phyloP scores from a whole-genome alignment of 768 basidiomycete species.

The Lactarius psammicola region DNA sequence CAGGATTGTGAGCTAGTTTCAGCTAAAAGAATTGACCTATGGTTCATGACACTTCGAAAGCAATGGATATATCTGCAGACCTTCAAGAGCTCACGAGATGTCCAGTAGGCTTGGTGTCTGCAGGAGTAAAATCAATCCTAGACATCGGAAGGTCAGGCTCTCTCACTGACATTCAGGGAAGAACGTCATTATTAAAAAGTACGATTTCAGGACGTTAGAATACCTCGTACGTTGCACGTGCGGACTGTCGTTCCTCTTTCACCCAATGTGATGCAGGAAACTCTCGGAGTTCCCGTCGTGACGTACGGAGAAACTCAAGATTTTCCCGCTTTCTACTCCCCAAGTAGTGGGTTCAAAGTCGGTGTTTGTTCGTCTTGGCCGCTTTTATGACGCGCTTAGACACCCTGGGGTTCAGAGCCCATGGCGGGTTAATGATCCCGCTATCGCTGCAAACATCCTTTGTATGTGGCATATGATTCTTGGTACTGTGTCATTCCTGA shows the following conservation, averaged over 20 bases:
- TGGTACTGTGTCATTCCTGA: neutral
- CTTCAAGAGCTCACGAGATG: conserved; percentile 85
- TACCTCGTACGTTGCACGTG: conserved; percentile 55
- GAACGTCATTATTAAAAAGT: neutral
- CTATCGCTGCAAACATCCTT: conserved; percentile 69
- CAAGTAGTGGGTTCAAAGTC: conserved; percentile 78
- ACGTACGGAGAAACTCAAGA: conserved; percentile 72
- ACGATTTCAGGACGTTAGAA: conserved; percentile 63
- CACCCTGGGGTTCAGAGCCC: conserved; percentile 54
- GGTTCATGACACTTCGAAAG: conserved; percentile 40
- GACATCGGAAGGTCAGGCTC: conserved; percentile 74
- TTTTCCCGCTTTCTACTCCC: conserved; percentile 94
- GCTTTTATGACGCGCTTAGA: conserved; percentile 1
- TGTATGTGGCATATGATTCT: conserved; percentile 44
- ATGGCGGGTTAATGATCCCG: conserved; percentile 66
- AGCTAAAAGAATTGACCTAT: neutral
- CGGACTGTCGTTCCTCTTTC: neutral
- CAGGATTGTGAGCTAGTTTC: conserved; percentile 51
- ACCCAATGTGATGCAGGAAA: conserved; percentile 60
- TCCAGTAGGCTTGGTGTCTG: conserved; percentile 88
- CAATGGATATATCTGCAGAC: conserved; percentile 95
- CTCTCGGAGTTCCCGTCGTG: conserved; percentile 88
- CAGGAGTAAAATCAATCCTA: conserved; percentile 92
- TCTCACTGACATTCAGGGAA: neutral
- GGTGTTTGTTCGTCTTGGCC: conserved; percentile 13